Evolutionary conservation across 2,329 filamentous ascomycete genomes (phyloP), one percentile per base, ranked within the genome.

Genomic region (Aspergillus glaucus): DNA sequence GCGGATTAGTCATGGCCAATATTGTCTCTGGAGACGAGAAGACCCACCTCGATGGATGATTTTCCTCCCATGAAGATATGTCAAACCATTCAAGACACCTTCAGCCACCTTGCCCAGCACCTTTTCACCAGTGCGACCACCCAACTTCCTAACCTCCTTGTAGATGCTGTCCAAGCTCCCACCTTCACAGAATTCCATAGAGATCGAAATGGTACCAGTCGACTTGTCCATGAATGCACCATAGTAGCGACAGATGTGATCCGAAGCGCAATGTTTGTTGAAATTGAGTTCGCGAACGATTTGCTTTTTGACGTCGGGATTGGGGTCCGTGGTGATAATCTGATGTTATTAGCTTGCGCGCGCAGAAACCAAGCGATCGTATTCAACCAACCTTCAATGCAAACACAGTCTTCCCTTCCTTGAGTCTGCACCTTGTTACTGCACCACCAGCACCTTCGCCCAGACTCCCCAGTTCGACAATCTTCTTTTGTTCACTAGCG

Each of bases 151-250:
- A 32, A 98, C 91, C 71, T 98, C 93, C 57, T 88, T 88, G 75
- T 98, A 98, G 56, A 98, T 93, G 65, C 88, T 93, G 73, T 98
- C 91, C 17, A 98, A 79, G 43, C 89, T 95, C 46, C 93, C 93
- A 50, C 93, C 93, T 71, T 97, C 93, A 66, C 93, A 98, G 62
- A 95, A 97, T 67, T 98, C 93, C 93, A 98, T 98, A 49, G 90
- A 91, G 64, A 98, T 98, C 43, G 89, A 95, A 58, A 98, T 97
- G 43, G 92, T 97, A 45, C 91, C 89, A 8, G 89, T 94, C n/a
- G 89, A 86, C 50, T 93, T 87, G 65, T 98, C 92, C 66, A 94
- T 88, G 67, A 97, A 98, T 37, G 92, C 92, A 55, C 93, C 93
- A 63, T 96, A 98, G 73, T 98, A 98, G 55, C 87, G 84, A 72